Evolutionary conservation across 2,329 filamentous ascomycete genomes (phyloP), one percentile per base, ranked within the genome.

Genomic region (Ophiocordyceps camponoti-floridani): DNA sequence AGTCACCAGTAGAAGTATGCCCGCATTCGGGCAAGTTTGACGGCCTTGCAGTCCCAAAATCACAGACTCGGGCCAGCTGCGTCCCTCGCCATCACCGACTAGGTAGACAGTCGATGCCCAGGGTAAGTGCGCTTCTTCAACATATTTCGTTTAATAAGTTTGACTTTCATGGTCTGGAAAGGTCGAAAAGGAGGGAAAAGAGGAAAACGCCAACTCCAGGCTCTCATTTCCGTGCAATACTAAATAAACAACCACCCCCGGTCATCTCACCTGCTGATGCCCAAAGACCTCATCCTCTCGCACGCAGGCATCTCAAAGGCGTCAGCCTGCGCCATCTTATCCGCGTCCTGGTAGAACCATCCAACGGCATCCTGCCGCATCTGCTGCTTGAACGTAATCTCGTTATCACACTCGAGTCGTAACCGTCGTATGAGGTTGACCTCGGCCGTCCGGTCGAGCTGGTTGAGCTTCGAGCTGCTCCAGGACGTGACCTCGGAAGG

Each of bases 331-430:
- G 79, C 74, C 76, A 94, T 76, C 67, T 86, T 87, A 49, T 80
- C 79, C 44, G 77, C 70, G 55, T 95, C 86, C 45, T 79, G 76
- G 60, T 77, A 87, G 56, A 94, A 86, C 82, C 87, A 94, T 4
- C 88, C 88, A 53, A 83, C 77, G 0, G 88, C 87, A 42, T 84
- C 80, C 50, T 94, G 78, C 49, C 79, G 68, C 61, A 87, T 67
- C 50, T 77, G 70, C 56, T 78, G 72, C 60, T 80, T 73, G 44
- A 73, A 66, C 42, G 72, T 64, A 49, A 75, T 66, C 65, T 98
- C 88, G 45, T 68, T 68, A 49, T 89, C 81, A 63, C 91, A 98
- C 56, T 81, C 72, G 46, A 70, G 67, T 43, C 73, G 74, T 44
- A 95, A 62, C 33, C 71, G 69, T 43, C 75, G 70, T 38, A 94